Evolutionary conservation across 495 filamentous ascomycete species (phyloP).

Genomic region (Podospora sp.): DNA sequence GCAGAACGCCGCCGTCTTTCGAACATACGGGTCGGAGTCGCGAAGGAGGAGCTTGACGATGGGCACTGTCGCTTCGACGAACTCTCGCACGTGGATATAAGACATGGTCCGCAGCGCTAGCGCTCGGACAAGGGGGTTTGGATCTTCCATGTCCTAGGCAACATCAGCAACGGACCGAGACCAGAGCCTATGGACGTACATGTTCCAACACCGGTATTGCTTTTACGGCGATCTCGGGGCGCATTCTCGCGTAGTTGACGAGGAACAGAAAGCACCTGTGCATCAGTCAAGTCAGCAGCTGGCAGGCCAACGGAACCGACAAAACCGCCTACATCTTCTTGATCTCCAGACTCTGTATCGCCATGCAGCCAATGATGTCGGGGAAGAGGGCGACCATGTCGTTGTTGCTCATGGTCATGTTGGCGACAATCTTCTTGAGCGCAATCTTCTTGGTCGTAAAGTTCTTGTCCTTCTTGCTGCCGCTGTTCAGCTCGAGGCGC

Average conservation of each 20-base stretch:
- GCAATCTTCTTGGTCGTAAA: constrained; percentile 96
- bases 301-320: neutral
- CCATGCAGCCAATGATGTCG: constrained; percentile 93
- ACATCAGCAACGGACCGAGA: constrained; percentile 8
- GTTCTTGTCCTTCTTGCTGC: constrained; percentile 98
- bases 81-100: constrained; percentile 96
- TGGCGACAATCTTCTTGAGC: constrained; percentile 99
- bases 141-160: constrained; percentile 85
- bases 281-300: constrained; percentile 32
- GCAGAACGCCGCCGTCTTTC: constrained; percentile 95
- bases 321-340: constrained; percentile 89
- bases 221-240: constrained; percentile 91
- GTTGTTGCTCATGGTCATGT: constrained; percentile 99
- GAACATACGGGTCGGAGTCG: constrained; percentile 92
- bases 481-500: constrained; percentile 88
- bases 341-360: constrained; percentile 90
- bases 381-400: constrained; percentile 98
- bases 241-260: constrained; percentile 94
- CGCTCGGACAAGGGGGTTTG: constrained; percentile 89
- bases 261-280: constrained; percentile 94
- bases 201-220: constrained; percentile 84
- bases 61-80: constrained; percentile 85
- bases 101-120: constrained; percentile 94
- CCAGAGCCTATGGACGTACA: constrained; percentile 52
- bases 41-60: constrained; percentile 81